Evolutionary conservation across 2,329 filamentous ascomycete genomes (phyloP).

Genomic region (Blastomyces percursus): DNA sequence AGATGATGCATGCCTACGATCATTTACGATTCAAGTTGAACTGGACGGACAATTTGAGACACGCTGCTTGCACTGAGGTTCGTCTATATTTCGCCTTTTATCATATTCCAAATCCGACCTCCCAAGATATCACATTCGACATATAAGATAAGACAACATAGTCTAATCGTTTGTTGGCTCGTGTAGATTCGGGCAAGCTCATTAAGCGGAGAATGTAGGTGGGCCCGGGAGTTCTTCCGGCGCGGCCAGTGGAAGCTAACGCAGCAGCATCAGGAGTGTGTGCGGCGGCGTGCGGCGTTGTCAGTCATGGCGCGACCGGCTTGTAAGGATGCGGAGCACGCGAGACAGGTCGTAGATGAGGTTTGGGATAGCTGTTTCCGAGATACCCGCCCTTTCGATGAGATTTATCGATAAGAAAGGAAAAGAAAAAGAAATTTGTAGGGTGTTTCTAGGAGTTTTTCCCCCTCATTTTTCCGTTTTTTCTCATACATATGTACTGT

Average conservation of each 20-base stretch:
- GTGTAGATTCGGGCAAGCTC: slow-evolving; percentile 78
- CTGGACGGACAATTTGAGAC: slow-evolving; percentile 65
- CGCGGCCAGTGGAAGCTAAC: slow-evolving; percentile 79
- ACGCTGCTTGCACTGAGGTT: slow-evolving; percentile 91
- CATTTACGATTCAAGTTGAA: slow-evolving; percentile 86
- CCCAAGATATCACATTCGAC: not conserved
- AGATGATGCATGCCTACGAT: slow-evolving; percentile 97
- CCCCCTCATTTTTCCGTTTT: not conserved
- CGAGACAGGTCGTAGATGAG: slow-evolving; percentile 79
- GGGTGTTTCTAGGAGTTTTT: not conserved
- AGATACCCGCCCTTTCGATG: slow-evolving; percentile 91
- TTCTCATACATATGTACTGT: not conserved
- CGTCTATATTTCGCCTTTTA: slow-evolving; percentile 15
- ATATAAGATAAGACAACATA: not conserved
- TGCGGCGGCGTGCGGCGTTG: slow-evolving; percentile 65
- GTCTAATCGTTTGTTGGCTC: not conserved
- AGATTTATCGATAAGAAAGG: slow-evolving; percentile 61
- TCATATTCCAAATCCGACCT: not conserved
- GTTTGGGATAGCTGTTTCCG: slow-evolving; percentile 98
- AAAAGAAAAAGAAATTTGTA: not conserved
- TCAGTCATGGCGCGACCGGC: slow-evolving; percentile 67
- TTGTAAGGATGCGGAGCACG: slow-evolving; percentile 78
- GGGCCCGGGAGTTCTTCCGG: slow-evolving; percentile 73
- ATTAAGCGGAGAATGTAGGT: slow-evolving; percentile 87
- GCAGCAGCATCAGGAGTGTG: slow-evolving; percentile 88